These are phyloP conservation scores for Tremellales sp. DNA, from an alignment of 1,284 basidiomycete genomes.

Conservation along the genomic window DNA sequence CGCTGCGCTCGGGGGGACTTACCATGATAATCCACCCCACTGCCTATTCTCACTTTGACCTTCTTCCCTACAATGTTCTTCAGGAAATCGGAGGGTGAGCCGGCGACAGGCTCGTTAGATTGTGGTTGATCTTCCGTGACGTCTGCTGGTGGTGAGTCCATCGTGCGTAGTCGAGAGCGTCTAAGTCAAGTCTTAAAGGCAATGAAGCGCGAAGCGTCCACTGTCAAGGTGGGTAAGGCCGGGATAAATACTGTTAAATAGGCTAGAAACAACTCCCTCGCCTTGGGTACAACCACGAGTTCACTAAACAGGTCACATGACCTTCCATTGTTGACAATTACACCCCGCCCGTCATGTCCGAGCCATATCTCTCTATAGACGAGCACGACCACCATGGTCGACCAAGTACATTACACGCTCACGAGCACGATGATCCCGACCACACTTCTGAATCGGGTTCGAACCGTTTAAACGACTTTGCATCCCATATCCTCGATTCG, in stretches of 20 bases:
- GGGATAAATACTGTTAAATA: too few relatives aligned
- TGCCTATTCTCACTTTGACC: slow-evolving; percentile 90
- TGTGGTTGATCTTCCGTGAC: slow-evolving; percentile 11
- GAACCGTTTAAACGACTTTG: background rate
- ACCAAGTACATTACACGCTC: slow-evolving; percentile 13
- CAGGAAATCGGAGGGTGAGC: slow-evolving; percentile 83
- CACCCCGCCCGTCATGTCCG: too few relatives aligned
- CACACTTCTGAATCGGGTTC: background rate
- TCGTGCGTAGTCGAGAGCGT: slow-evolving; percentile 19
- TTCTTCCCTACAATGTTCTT: slow-evolving; percentile 93
- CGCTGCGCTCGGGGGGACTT: too few relatives aligned
- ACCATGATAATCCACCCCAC: slow-evolving; percentile 95
- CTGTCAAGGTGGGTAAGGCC: slow-evolving; percentile 11
- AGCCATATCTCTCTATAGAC: too few relatives aligned
- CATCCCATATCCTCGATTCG: slow-evolving; percentile 5
- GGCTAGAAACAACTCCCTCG: too few relatives aligned
- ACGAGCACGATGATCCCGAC: slow-evolving; percentile 7
- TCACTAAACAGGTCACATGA: too few relatives aligned
- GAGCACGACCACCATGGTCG: too few relatives aligned
- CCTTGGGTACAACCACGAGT: too few relatives aligned
- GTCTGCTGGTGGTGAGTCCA: slow-evolving; percentile 35
- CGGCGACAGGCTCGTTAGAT: slow-evolving; percentile 45
- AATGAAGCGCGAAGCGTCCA: too few relatives aligned
- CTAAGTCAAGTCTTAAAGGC: slow-evolving; percentile 16
- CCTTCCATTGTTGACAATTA: too few relatives aligned